Base-by-base conservation (phyloP, 2,329 filamentous ascomycete species). In the Diaporthe sp. region DNA sequence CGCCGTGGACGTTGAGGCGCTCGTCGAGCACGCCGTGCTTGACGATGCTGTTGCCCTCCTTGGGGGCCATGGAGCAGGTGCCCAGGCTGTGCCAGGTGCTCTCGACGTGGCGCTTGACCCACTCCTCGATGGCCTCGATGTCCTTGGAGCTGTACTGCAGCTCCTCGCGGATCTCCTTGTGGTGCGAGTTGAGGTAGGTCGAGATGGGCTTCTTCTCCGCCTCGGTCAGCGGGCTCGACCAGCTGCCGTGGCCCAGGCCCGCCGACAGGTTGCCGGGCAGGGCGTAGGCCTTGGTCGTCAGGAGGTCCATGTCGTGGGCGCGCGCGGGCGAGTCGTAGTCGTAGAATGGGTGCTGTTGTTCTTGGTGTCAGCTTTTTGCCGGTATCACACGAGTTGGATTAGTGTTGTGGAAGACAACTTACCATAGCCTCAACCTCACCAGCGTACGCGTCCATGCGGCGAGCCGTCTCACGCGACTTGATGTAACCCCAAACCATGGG, bases 401-500 rank as follows among this genome's bases (percentile, higher is more conserved):
- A 2, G 1, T 25, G 7, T 3, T 2, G 6, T 15, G 7, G 4
- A 10, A 13, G 19, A 39, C 37, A n/a, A 61, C 78, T 37, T 79
- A 82, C 81, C 86, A 91, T 91, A 70, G 83, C 84, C 79, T 89
- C 84, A 8, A 94, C 93, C 82, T 96, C 94, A 76, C 94, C 94
- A 1, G 93, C 93, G 78, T 94, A 95, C 0, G 93, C 91, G 37
- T 92, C 89, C 94, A 95, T 95, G 78, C 93, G 91, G 4, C 94
- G 90, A 2, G 94, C 94, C 4, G 93, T 95, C 88, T 95, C 94
- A 75, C 94, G 92, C 2, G 92, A 94, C 85, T 95, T 95, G 87
- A 95, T 94, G 84, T 95, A 95, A 5, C 92, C 92, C 94, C 94
- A 95, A 8, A 96, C 93, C 92, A 94, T 95, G 12, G 94, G 93